Evolutionary conservation across 345 rosid genomes (phyloP), one percentile per base, ranked within the genome.

Genomic region (Corchorus olitorius): DNA sequence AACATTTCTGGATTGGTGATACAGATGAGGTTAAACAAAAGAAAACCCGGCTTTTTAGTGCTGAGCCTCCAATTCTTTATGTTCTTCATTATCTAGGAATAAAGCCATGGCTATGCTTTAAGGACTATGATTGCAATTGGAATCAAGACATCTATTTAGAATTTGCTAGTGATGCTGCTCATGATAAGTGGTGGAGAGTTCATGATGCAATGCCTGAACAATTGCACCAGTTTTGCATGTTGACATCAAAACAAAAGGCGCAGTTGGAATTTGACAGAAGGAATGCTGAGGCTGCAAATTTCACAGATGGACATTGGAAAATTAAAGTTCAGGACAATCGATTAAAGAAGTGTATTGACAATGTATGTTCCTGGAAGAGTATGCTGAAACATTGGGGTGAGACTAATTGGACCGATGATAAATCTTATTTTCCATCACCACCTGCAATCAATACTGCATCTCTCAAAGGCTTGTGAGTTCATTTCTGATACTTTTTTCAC

Each of bases 121-220:
- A 94, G 20, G 97, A 96, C 88, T 96, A 92, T 22, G 99, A 96
- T 79, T 96, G 99, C 81, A 93, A 96, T 81, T 96, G 92, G 89
- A 93, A 96, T 52, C 86, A 84, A n/a, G 97, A 91, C 70, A 92
- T 92, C 77, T 78, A 92, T 55, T 89, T 87, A 76, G 99, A 96
- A 87, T 96, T 93, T 59, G 99, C 98, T 0, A 89, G 97, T 3
- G 97, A 96, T 78, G 90, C 85, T 6, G 98, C 99, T 63, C 99
- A 93, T 79, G 81, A 68, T 20, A 82, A 80, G 63, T 96, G 99
- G 99, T 93, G 98, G 99, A 92, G 79, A 77, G 97, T 93, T 75
- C 99, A 93, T 33, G 98, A 96, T 76, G 88, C 93, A 19, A 96
- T 96, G 98, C 98, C 99, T 0, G 84, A 86, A 75, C 82, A 87